A percentile compares a stretch with the other conserved stretches of the same genome.
Conservation (phyloP, 2,329 filamentous ascomycete species). For the Ceratocystis cacaofunesta region DNA sequence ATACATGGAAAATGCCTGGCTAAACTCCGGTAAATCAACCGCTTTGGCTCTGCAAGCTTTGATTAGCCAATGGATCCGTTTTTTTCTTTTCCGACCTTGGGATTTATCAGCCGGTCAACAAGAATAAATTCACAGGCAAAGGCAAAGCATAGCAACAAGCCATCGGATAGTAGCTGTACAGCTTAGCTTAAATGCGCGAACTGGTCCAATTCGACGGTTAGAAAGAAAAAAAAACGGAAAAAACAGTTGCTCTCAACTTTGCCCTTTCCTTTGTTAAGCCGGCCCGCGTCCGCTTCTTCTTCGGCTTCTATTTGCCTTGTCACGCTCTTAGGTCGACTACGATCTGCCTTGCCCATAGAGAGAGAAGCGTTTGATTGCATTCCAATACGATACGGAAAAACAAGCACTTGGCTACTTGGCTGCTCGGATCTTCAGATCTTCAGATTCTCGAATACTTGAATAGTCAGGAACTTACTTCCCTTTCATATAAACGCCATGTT, state of each 20-base stretch:
- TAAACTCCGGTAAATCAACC: background rate
- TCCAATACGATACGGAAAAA: too few species aligned
- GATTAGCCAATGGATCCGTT: slow-evolving; percentile 6
- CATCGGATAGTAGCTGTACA: too few species aligned
- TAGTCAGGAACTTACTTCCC: background rate
- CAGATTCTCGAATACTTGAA: background rate
- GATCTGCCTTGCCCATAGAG: too few species aligned
- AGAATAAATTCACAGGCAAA: background rate
- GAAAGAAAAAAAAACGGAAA: too few species aligned
- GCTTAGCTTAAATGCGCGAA: too few species aligned
- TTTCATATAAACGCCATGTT: slow-evolving; percentile 11
- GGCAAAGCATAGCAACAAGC: background rate
- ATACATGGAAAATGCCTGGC: background rate
- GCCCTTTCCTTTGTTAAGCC: too few species aligned
- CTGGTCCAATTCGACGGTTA: too few species aligned
- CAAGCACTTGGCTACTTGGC: too few species aligned
- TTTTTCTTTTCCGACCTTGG: slow-evolving; percentile 1
- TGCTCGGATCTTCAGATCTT: too few species aligned
- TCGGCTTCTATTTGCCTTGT: background rate
- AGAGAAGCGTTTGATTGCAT: too few species aligned
- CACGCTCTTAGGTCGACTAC: too few species aligned
- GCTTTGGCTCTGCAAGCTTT: background rate
- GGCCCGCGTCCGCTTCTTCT: background rate
- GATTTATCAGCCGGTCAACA: background rate
- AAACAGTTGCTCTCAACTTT: too few species aligned